Evolutionary conservation across 805 yeast species (phyloP).

Genomic region (Brettanomyces nanus): DNA sequence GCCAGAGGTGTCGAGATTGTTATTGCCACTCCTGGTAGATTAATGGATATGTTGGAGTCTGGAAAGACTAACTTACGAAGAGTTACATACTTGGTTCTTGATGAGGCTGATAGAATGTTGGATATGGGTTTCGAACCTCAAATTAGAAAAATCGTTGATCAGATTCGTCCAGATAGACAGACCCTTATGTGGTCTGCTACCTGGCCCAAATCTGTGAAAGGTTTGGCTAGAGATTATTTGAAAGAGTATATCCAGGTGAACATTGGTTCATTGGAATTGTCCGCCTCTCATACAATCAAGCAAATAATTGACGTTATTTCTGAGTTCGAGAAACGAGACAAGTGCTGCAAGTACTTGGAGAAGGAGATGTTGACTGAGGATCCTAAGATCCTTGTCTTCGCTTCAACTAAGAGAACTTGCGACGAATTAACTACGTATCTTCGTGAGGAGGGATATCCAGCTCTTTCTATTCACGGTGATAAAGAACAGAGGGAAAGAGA

Average conservation of each 20-base stretch:
- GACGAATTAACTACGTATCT: slow-evolving; percentile 88
- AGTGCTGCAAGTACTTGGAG: slow-evolving; percentile 75
- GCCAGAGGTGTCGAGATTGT: slow-evolving; percentile 91
- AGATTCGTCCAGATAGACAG: slow-evolving; percentile 99
- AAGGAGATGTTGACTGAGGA: slow-evolving; percentile 62
- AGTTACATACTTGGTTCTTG: slow-evolving; percentile 93
- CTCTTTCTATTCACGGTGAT: slow-evolving; percentile 97
- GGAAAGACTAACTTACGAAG: slow-evolving; percentile 93
- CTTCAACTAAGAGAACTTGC: slow-evolving; percentile 97
- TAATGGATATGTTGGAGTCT: slow-evolving; percentile 93
- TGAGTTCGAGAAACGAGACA: slow-evolving; percentile 92
- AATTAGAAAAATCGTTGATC: slow-evolving; percentile 91
- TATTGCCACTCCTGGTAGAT: slow-evolving; percentile 98
- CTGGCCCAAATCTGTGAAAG: slow-evolving; percentile 98
- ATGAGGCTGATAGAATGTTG: slow-evolving; percentile 99
- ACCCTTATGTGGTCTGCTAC: slow-evolving; percentile 99
- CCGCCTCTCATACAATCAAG: slow-evolving; percentile 94
- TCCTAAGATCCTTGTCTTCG: slow-evolving; percentile 79
- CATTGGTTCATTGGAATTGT: slow-evolving; percentile 88
- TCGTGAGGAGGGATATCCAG: slow-evolving; percentile 98
- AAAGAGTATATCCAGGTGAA: slow-evolving; percentile 93
- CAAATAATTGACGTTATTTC: slow-evolving; percentile 88
- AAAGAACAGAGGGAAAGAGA: slow-evolving; percentile 97
- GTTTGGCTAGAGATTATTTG: slow-evolving; percentile 85
- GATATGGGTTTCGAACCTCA: slow-evolving; percentile 99